Base-by-base conservation (phyloP, 345 rosid genomes). In the Erysimum cheiranthoides region DNA sequence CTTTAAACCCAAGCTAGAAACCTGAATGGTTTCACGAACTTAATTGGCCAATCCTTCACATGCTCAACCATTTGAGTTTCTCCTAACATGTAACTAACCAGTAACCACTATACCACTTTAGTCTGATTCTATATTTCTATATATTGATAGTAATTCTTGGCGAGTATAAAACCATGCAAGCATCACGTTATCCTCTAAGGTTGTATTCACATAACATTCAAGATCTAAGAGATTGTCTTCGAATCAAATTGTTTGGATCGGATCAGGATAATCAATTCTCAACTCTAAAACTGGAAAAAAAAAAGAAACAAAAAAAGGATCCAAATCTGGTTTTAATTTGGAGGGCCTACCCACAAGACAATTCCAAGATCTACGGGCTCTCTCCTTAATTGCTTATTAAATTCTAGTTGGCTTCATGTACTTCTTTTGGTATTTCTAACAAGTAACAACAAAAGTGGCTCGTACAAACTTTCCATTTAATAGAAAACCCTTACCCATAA, bases 391-490 rank as follows among this genome's bases (percentile, higher is more conserved):
- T 34, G 47, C 61, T 72, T 17, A 39, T 50, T 38, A 36, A 49
- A 47, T 25, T 71, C 11, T 45, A 13, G 27, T 70, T 45, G 61
- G 50, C 61, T 39, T 17, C 73, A 68, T 53, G 6, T 28, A 27
- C 16, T 12, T 68, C 7, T 3, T 49, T 6, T 25, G 30, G 40
- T 13, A 31, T 30, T 59, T 31, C 64, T 17, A 54, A 34, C 59
- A 21, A 21, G 25, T 73, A 45, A 3, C 25, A 21, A 21, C 25
- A 43, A 43, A 31, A 32, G 13, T 64, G 28, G 45, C 12, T 53
- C 35, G 28, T 54, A 13, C 54, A 25, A 42, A 31, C 7, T 42
- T 21, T 42, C 21, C 70, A 31, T 63, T 63, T 18, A 51, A 53
- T 39, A 8, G 46, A 14, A 39, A 72, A 17, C 52, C 10, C 35